Percentiles rank a stretch among this genome's conserved stretches.
These are phyloP conservation scores for Aspergillus indologenus DNA, from an alignment of 495 filamentous ascomycete species.

Conservation along the genomic window DNA sequence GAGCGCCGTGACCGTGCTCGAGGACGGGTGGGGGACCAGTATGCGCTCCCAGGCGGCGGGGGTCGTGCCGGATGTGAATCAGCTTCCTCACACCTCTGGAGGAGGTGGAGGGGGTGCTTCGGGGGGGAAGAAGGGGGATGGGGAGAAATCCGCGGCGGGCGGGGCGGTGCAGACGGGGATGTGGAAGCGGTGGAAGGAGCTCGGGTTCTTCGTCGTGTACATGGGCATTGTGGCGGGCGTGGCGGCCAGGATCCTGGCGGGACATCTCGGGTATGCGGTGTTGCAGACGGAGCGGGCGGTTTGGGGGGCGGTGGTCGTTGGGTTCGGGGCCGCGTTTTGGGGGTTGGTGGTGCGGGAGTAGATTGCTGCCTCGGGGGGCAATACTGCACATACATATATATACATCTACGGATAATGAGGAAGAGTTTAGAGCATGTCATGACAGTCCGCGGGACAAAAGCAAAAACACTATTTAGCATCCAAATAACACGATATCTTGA, in stretches of 20 bases:
- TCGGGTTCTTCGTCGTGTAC: constrained; percentile 30
- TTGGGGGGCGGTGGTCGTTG: neutral
- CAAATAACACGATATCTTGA: neutral
- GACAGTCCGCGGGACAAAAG: too few species aligned
- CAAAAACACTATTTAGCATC: too few species aligned
- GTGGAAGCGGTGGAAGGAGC: constrained; percentile 25
- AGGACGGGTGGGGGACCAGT: constrained; percentile 33
- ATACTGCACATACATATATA: too few species aligned
- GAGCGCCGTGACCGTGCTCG: constrained; percentile 29
- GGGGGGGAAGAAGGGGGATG: neutral
- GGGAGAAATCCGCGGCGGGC: constrained; percentile 1
- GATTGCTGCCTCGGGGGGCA: too few species aligned
- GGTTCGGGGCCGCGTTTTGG: neutral
- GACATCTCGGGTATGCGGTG: neutral
- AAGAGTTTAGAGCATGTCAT: too few species aligned
- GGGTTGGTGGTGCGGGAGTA: neutral
- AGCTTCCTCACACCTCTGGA: too few species aligned
- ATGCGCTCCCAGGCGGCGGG: constrained; percentile 24
- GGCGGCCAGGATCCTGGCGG: neutral
- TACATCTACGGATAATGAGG: too few species aligned
- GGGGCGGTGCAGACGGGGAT: constrained; percentile 10
- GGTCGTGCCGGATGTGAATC: neutral
- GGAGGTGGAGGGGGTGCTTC: too few species aligned
- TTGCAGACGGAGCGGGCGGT: neutral
- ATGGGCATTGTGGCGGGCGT: constrained; percentile 28